Base-by-base conservation (phyloP, 306 rosid genomes). In the Dalbergia oliveri region DNA sequence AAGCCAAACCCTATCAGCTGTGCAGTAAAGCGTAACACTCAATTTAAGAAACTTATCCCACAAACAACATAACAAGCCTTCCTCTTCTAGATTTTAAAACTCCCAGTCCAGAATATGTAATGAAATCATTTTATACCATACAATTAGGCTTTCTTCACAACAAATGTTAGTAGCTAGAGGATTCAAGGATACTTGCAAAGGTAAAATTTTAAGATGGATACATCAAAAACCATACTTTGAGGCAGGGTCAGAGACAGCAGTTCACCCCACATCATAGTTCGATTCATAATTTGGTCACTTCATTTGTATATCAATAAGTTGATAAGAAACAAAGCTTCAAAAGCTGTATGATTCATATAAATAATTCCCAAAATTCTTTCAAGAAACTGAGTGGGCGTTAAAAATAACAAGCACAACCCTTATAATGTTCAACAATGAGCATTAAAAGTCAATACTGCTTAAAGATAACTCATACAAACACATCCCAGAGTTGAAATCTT, bases 41-140 rank as follows among this genome's bases (percentile, higher is more conserved):
- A 12, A 62, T 47, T 14, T 62, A 11, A 63, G 57, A 57, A 43
- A 57, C 15, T 57, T 49, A 69, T 14, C 21, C 26, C 44, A 72
- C 49, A 51, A 41, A n/a, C 41, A 61, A 51, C 26, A 23, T 13
- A 37, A 59, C 31, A 39, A 57, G 31, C 60, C 57, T 57, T 56
- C 33, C 16, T 67, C 70, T 57, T 67, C 70, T 57, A 81, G 16
- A 50, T 35, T 51, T 18, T 16, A 50, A 35, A 64, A 47, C 13
- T 12, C 53, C 11, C 37, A 49, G 35, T 1, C 23, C 57, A 19
- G 18, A 65, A 65, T 76, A 76, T 64, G 34, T 50, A 19, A 63
- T 49, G 34, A 49, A 47, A 75, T 63, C 43, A 72, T 65, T 65
- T 43, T 37, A 73, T 16, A 57, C 66, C 31, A 74, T 6, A 10